Evolutionary conservation across 2,329 filamentous ascomycete genomes (phyloP).

Genomic region (Aspergillus calidoustus): DNA sequence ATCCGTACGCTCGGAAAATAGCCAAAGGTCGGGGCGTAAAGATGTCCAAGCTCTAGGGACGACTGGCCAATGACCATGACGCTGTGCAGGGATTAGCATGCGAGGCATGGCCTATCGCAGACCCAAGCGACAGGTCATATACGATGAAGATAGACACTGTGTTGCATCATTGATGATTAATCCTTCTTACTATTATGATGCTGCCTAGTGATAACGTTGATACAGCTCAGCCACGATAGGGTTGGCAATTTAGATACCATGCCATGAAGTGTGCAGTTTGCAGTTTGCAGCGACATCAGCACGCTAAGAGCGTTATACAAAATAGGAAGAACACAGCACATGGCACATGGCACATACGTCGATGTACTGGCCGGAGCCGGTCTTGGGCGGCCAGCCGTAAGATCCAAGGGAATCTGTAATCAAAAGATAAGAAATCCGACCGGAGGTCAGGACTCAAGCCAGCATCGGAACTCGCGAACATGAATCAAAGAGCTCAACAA

Average conservation of each 20-base stretch:
- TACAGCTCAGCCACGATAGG: background rate
- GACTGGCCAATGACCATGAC: background rate
- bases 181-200: background rate
- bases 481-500: background rate
- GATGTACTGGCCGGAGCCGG: background rate
- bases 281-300: background rate
- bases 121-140: too few species aligned
- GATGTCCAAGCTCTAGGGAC: slow-evolving; percentile 34
- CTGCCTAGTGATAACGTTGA: background rate
- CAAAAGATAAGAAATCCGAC: background rate
- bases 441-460: background rate
- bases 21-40: slow-evolving; percentile 33
- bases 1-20: slow-evolving; percentile 49
- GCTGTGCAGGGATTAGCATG: background rate
- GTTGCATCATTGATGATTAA: background rate
- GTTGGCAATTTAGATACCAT: background rate
- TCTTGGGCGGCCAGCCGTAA: background rate
- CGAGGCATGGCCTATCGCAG: background rate
- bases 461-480: background rate
- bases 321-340: background rate
- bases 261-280: background rate
- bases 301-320: background rate
- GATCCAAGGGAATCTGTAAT: background rate
- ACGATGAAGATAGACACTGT: background rate
- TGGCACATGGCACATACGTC: too few species aligned